A percentile compares a stretch with the other conserved stretches of the same genome.
Conservation (phyloP, 2,329 filamentous ascomycete species). For the Xenosphaeropsis pyriputrescens region DNA sequence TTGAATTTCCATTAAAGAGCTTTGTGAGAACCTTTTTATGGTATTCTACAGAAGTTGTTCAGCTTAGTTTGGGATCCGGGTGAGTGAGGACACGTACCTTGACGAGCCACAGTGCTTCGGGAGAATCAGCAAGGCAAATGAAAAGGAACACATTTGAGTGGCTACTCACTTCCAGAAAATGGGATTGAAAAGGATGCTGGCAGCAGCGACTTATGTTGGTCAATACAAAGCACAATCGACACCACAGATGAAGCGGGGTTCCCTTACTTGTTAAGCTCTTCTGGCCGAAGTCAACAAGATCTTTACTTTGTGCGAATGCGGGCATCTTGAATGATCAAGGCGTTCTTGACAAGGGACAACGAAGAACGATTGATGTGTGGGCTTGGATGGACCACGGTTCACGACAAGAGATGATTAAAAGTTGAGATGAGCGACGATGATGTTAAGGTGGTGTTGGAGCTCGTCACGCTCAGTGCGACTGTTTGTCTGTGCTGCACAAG, state of each 20-base stretch:
- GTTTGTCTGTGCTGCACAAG: too few species aligned
- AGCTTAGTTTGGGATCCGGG: conserved; percentile 1
- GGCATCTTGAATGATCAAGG: not conserved
- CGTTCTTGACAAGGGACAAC: not conserved
- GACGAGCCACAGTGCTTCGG: conserved; percentile 62
- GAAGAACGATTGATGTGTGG: too few species aligned
- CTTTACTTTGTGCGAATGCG: conserved; percentile 8
- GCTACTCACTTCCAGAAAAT: conserved; percentile 94
- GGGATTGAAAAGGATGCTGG: conserved; percentile 84
- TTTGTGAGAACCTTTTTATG: conserved; percentile 79
- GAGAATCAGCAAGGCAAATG: conserved; percentile 2
- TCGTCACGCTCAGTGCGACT: too few species aligned
- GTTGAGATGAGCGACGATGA: too few species aligned
- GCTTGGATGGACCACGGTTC: too few species aligned
- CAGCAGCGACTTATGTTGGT: conserved; percentile 51
- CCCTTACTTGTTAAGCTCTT: conserved; percentile 49
- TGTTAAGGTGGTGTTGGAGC: too few species aligned
- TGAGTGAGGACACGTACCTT: conserved; percentile 38
- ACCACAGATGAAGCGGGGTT: conserved; percentile 2
- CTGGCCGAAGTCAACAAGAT: conserved; percentile 47
- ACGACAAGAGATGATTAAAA: too few species aligned
- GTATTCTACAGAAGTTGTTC: conserved; percentile 51
- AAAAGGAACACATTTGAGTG: not conserved
- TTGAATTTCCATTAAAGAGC: conserved; percentile 65
- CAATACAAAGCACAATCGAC: conserved; percentile 8